These are phyloP conservation scores for Epichloe gansuensis DNA, from an alignment of 2,329 filamentous ascomycete genomes.

Conservation along the genomic window DNA sequence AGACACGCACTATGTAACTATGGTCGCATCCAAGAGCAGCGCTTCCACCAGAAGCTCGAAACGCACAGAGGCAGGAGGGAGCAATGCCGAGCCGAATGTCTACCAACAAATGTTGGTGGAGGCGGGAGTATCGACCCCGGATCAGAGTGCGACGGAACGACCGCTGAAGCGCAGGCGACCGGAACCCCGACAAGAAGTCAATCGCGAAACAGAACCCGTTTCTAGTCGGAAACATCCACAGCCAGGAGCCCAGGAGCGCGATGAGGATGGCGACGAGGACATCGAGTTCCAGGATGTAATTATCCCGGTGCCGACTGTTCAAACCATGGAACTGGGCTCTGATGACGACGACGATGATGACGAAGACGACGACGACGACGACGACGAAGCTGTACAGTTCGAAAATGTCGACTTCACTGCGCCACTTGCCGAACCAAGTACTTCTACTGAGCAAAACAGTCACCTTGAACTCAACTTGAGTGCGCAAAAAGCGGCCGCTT, in stretches of 20 bases:
- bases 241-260: background rate
- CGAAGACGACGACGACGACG: constrained; percentile 30
- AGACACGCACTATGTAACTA: constrained; percentile 9
- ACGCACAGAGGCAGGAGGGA: constrained; percentile 6
- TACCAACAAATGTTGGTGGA: constrained; percentile 38
- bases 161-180: constrained; percentile 27
- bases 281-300: constrained; percentile 38
- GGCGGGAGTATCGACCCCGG: constrained; percentile 25
- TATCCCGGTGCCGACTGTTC: constrained; percentile 33
- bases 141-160: constrained; percentile 20
- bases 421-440: constrained; percentile 12
- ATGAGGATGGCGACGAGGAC: constrained; percentile 26
- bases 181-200: constrained; percentile 2
- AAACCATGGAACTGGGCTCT: constrained; percentile 37
- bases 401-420: constrained; percentile 35
- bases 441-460: constrained; percentile 15
- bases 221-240: background rate
- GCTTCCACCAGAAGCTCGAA: constrained; percentile 13
- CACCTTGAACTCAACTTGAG: constrained; percentile 41
- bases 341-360: constrained; percentile 31
- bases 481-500: constrained; percentile 25
- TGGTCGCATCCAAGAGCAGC: constrained; percentile 20
- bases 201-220: background rate
- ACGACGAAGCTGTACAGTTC: constrained; percentile 28
- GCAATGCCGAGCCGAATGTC: constrained; percentile 23